Conservation (phyloP, 129 eudicot genomes). For the Erigeron canadensis region DNA sequence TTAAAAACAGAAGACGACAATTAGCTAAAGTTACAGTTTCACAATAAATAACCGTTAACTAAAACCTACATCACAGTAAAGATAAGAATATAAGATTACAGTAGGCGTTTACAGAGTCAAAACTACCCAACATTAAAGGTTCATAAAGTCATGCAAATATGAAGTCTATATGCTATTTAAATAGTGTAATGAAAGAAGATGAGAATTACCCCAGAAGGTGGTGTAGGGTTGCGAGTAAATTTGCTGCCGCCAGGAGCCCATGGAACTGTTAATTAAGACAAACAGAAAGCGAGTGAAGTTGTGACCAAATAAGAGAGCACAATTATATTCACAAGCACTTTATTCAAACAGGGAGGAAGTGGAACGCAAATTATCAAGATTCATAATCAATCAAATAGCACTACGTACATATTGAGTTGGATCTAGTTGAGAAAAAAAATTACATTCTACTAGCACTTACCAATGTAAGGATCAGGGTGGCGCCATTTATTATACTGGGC, state of each 20-base stretch:
- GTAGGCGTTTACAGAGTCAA: conserved; percentile 9
- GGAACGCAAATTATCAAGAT: neutral
- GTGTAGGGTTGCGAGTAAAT: conserved; percentile 89
- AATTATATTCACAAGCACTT: neutral
- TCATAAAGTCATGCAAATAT: conserved; percentile 3
- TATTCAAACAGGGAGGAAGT: neutral
- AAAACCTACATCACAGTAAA: neutral
- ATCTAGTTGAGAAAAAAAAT: neutral
- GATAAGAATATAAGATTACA: neutral
- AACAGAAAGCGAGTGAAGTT: neutral
- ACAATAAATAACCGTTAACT: neutral
- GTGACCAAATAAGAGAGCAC: neutral
- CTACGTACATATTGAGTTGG: neutral
- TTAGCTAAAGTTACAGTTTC: neutral
- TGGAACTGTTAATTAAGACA: conserved; percentile 64
- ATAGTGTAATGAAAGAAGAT: neutral
- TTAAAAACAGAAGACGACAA: neutral
- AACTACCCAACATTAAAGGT: conserved; percentile 3
- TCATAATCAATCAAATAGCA: neutral
- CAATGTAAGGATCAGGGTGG: conserved; percentile 98
- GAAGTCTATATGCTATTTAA: neutral
- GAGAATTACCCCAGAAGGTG: conserved; percentile 87
- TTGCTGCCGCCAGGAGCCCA: conserved; percentile 99
- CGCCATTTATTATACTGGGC: conserved; percentile 77
- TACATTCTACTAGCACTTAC: conserved; percentile 40